These are phyloP conservation scores for Arxiozyma slooffiae DNA, from an alignment of 1,139 yeast genomes.

Conservation along the genomic window DNA sequence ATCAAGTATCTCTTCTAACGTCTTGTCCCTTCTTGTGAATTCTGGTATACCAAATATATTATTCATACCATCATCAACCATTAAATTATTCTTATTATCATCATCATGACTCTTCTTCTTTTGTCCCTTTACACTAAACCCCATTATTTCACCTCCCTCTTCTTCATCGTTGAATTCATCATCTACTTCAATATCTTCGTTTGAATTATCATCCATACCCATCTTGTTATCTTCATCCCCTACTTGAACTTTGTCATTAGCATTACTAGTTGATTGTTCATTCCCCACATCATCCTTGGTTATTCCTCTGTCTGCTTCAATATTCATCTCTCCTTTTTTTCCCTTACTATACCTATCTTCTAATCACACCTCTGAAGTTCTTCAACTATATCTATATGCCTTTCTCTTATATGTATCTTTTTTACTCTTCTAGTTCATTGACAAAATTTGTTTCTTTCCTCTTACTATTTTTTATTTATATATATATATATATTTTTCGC, in stretches of 20 bases:
- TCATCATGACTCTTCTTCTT: conserved; percentile 13
- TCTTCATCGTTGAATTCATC: conserved; percentile 37
- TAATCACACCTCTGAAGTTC: too few relatives aligned
- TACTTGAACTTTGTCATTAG: background rate
- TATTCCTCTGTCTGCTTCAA: too few relatives aligned
- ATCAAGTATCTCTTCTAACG: conserved; percentile 73
- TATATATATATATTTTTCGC: too few relatives aligned
- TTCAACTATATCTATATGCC: too few relatives aligned
- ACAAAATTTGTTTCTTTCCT: too few relatives aligned
- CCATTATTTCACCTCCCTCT: conserved; percentile 26
- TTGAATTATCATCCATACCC: background rate
- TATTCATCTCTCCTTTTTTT: too few relatives aligned
- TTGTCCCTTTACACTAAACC: conserved; percentile 10
- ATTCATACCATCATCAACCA: conserved; percentile 30
- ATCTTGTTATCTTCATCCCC: background rate
- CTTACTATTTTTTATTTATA: too few relatives aligned
- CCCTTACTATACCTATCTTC: too few relatives aligned
- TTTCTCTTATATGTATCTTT: too few relatives aligned
- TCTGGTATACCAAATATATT: conserved; percentile 48
- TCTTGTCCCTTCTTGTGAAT: conserved; percentile 72
- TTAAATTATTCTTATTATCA: conserved; percentile 11
- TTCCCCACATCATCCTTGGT: too few relatives aligned
- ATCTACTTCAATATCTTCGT: conserved; percentile 28
- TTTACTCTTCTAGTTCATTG: too few relatives aligned
- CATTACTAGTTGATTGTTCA: too few relatives aligned